These are phyloP conservation scores for Plectranthus barbatus DNA, from an alignment of 257 asterid genomes.

Conservation along the genomic window DNA sequence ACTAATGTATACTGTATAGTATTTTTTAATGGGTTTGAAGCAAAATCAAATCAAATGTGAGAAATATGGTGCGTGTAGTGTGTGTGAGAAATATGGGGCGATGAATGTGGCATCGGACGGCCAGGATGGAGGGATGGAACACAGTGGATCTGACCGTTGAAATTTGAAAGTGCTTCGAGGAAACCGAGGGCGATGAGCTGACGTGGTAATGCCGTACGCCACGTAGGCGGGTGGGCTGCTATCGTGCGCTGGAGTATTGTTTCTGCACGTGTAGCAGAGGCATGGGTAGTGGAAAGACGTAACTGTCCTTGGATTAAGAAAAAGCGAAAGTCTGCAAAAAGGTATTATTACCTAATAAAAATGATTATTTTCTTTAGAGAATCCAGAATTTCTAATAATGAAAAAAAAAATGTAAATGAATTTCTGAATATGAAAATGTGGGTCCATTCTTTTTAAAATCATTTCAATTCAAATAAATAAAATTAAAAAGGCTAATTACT, in stretches of 20 bases:
- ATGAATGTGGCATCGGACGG: constrained; percentile 30
- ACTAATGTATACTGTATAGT: neutral
- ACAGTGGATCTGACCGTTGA: constrained; percentile 58
- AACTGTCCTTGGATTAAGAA: neutral
- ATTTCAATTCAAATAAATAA: too few species aligned
- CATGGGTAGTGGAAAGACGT: neutral
- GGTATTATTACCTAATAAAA: too few species aligned
- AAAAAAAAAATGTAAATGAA: too few species aligned
- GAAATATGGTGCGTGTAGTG: too few species aligned
- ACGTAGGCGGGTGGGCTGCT: constrained; percentile 19
- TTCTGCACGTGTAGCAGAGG: constrained; percentile 19
- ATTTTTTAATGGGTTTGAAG: neutral
- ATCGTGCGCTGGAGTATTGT: constrained; percentile 12
- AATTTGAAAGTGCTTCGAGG: constrained; percentile 39
- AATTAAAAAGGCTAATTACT: too few species aligned
- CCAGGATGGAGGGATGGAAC: constrained; percentile 17
- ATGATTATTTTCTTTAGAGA: too few species aligned
- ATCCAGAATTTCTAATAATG: too few species aligned
- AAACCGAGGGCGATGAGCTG: constrained; percentile 21
- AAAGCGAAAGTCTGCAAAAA: neutral
- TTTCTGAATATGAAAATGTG: too few species aligned
- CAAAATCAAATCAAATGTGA: neutral
- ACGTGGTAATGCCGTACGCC: constrained; percentile 25
- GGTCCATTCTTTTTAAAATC: too few species aligned
- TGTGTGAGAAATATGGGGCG: constrained; percentile 4